Percentiles rank a stretch among this genome's conserved stretches.
phyloP scores from a whole-genome alignment of 148 eudicot species.

The Hydrangea macrophylla region DNA sequence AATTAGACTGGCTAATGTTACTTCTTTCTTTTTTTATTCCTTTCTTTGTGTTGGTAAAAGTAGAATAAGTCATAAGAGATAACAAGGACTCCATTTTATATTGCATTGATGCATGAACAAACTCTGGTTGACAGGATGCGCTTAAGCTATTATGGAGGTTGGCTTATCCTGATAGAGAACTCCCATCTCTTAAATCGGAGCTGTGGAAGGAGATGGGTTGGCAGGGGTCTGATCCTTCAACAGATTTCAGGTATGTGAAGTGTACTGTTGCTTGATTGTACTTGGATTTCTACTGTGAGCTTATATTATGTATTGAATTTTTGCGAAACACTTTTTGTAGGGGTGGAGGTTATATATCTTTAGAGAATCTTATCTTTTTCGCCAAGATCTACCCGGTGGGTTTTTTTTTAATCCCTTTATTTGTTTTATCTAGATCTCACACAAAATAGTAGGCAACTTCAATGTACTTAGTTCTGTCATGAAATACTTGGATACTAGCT shows the following conservation, averaged over 20 bases:
- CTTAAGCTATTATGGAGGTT: conserved; percentile 80
- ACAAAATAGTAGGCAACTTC: too few relatives aligned
- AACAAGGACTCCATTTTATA: too few relatives aligned
- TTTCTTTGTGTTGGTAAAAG: neutral
- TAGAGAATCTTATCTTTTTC: conserved; percentile 90
- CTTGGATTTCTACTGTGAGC: neutral
- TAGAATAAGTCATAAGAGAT: too few relatives aligned
- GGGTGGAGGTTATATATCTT: conserved; percentile 94
- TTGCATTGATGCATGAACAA: too few relatives aligned
- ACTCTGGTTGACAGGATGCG: conserved; percentile 62
- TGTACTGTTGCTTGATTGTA: neutral
- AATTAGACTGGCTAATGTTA: too few relatives aligned
- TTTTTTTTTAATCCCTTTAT: conserved; percentile 21
- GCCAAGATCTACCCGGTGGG: conserved; percentile 83
- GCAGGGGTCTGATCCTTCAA: conserved; percentile 98
- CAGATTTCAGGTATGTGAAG: conserved; percentile 78
- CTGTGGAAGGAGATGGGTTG: conserved; percentile 99
- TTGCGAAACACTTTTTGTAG: conserved; percentile 35
- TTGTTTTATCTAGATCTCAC: too few relatives aligned
- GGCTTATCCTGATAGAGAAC: conserved; percentile 76
- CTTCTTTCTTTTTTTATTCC: neutral
- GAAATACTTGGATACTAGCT: too few relatives aligned
- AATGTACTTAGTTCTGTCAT: too few relatives aligned
- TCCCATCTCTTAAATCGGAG: conserved; percentile 89
- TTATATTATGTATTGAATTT: conserved; percentile 17